These are phyloP conservation scores for Paraglomus occultum DNA, from an alignment of 192 early-diverging fungal species.

Conservation along the genomic window DNA sequence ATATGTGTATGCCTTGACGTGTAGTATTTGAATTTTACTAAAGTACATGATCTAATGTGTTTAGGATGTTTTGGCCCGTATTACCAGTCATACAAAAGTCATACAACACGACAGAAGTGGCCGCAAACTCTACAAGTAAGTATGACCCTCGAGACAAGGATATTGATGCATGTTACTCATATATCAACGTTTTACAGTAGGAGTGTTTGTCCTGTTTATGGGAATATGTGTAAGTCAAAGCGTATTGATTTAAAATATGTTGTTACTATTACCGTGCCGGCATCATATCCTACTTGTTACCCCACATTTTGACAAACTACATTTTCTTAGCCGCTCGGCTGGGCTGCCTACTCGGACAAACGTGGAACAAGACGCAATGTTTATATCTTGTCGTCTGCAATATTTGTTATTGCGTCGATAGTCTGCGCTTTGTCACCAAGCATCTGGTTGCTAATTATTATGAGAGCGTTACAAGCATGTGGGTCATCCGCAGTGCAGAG, in stretches of 20 bases:
- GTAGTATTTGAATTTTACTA: too few relatives aligned
- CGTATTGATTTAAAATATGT: neutral
- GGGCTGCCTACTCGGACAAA: slow-evolving; percentile 39
- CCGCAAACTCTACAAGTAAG: slow-evolving; percentile 1
- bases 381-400: slow-evolving; percentile 37
- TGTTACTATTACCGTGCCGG: neutral
- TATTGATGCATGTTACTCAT: neutral
- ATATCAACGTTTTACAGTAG: neutral
- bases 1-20: too few relatives aligned
- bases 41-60: neutral
- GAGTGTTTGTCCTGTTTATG: neutral
- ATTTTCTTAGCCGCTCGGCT: slow-evolving; percentile 37
- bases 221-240: neutral
- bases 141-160: neutral
- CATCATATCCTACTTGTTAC: neutral
- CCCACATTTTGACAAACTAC: too few relatives aligned
- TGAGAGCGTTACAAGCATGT: slow-evolving; percentile 40
- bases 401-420: slow-evolving; percentile 39
- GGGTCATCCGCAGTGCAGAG: slow-evolving; percentile 35
- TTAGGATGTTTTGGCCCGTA: slow-evolving; percentile 16
- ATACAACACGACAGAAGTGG: slow-evolving; percentile 6
- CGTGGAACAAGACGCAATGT: slow-evolving; percentile 35
- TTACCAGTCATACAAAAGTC: neutral
- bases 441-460: slow-evolving; percentile 40
- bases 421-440: slow-evolving; percentile 35